These are phyloP conservation scores for Rhynchospora tenuis DNA, from an alignment of 176 grass and related monocot genomes.

Conservation along the genomic window DNA sequence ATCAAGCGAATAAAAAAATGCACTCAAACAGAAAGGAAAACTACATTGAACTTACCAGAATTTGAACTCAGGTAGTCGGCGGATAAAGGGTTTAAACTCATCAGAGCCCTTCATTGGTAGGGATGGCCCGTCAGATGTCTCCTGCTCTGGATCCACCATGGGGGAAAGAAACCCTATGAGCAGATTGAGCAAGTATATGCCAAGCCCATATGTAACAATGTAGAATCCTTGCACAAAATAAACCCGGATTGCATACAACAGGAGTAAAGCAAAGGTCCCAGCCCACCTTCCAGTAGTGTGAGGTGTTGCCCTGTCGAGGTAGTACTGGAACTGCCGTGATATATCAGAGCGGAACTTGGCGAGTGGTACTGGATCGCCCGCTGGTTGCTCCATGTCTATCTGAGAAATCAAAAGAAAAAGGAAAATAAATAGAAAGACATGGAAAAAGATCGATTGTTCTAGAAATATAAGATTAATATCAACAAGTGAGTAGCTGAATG, in stretches of 20 bases:
- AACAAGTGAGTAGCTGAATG: not conserved
- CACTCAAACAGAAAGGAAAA: not conserved
- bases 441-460: not conserved
- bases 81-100: conserved; percentile 95
- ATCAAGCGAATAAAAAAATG: not conserved
- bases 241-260: conserved; percentile 66
- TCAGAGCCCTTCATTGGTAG: conserved; percentile 78
- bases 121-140: conserved; percentile 48
- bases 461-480: not conserved
- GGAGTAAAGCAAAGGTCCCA: conserved; percentile 42
- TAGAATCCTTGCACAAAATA: conserved; percentile 87
- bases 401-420: not conserved
- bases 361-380: conserved; percentile 23
- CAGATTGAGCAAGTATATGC: conserved; percentile 97
- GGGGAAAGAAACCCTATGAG: conserved; percentile 98
- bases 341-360: conserved; percentile 58
- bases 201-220: conserved; percentile 76
- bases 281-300: conserved; percentile 56
- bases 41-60: conserved; percentile 54
- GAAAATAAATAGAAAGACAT: not conserved
- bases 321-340: conserved; percentile 68
- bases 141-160: conserved; percentile 88
- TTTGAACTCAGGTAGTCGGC: conserved; percentile 93
- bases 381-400: conserved; percentile 12
- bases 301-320: conserved; percentile 81